Evolutionary conservation across 2,329 filamentous ascomycete species (phyloP), one percentile per base, ranked within the genome.

Genomic region (Penicillium vulpinum): DNA sequence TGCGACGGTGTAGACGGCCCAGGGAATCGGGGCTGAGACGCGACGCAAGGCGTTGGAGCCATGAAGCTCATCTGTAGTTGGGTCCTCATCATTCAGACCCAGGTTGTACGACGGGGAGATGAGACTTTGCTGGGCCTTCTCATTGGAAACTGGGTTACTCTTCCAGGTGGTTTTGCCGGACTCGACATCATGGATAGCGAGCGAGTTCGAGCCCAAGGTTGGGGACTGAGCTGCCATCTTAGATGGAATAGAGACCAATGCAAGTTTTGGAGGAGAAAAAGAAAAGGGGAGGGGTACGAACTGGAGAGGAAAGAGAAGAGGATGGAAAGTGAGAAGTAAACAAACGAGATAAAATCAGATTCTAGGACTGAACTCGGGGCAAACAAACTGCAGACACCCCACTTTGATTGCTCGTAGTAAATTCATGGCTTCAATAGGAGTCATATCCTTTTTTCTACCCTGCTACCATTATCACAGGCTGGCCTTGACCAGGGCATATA

Each of bases 1-100:
- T 45, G 87, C 88, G 57, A 92, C 84, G 28, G 85, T 86, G 75
- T 85, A 91, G 56, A 87, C 83, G 53, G 80, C 77, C 82, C 82
- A 86, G 49, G 86, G 85, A 61, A 91, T 84, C 5, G 62, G 54
- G 15, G 66, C 71, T 3, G 71, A 55, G 2, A 76, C 68, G 22
- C 74, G 70, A 41, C 72, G 73, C 26, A 46, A 33, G 18, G 44
- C 44, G 15, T 24, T 46, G 18, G 13, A 18, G 18, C 44, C 43
- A 24, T 33, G 44, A n/a, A 46, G 28, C 16, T 46, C 44, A n/a
- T 46, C 28, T n/a, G 18, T n/a, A 5, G 28, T 46, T 16, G 44
- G 44, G 8, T 46, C 15, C 18, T 46, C 44, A 5, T 46, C 44
- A 46, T 15, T n/a, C 11, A 5, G 18, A 22, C 18, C 18, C 16